Base-by-base conservation (phyloP, 225 moss, liverwort and hornwort species). In the Asterella californica region DNA sequence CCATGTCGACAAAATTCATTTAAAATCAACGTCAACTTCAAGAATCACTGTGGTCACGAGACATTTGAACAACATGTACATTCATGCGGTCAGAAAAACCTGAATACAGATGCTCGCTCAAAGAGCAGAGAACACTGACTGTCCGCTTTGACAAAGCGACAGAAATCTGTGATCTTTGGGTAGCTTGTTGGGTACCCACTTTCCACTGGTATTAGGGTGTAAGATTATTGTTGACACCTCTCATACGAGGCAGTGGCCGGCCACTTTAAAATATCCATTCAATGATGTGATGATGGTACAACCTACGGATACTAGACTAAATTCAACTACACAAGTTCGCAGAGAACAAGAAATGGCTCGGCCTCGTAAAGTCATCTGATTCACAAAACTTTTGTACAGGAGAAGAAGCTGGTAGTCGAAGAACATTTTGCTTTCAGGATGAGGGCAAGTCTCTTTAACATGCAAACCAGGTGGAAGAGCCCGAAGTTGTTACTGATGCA, bases 401-500 rank as follows among this genome's bases (percentile, higher is more conserved):
- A 46, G 80, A 81, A 25, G 82, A 70, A 87, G 87, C 87, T 72
- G 63, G 61, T 74, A 87, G 87, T 84, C 82, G 82, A 87, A 82
- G 80, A 48, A 80, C 82, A 83, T 87, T 87, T 87, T 87, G 83
- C 65, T 70, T 79, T 84, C 79, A 85, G 85, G 84, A 88, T 85
- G 87, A 88, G 87, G 75, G 78, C 81, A 61, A 88, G 87, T 78
- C 87, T 84, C 84, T 63, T 36, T 34, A 45, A 52, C 50, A 66
- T n/a, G 25, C 70, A 27, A 36, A 49, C 46, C 53, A 36, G 15
- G 45, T 47, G 73, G 76, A 79, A 37, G 76, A 76, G 47, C 42
- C 66, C 30, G 75, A 49, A 32, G 30, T 52, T 34, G 66, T 65
- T 54, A 74, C 32, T 74, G 17, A 53, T 14, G 64, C 78, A 86